Evolutionary conservation across 1,139 yeast genomes (phyloP), one percentile per base, ranked within the genome.

Genomic region (Kazachstania sp.): DNA sequence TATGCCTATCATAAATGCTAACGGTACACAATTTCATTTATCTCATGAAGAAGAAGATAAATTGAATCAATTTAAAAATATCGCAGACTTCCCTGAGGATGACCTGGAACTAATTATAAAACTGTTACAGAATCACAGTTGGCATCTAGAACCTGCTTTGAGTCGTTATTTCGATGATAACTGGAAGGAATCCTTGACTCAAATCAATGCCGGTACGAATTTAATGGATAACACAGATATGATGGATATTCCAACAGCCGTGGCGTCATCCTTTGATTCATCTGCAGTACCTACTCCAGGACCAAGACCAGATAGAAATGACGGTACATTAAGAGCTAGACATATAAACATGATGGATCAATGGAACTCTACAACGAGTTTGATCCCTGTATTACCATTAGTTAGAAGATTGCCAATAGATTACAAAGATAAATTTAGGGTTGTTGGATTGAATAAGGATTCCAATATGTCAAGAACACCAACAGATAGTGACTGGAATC

Each of bases 161-260:
- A 63, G 71, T n/a, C 61, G 67, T 36, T 70, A 63, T 49, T 69
- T 67, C 49, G 73, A 70, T 49, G 70, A 68, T 8, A 59, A 62
- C n/a, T 58, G 67, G 67, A 60, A 54, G 37, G 56, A 55, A 19
- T 47, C 50, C 19, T 40, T 67, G 26, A 52, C 52, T 12, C 50
- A 52, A 11, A 19, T 60, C 60, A 6, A 31, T 4, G 43, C 48
- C 4, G 43, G 31, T 28, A 37, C 38, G 4, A 50, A 54, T 3
- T 56, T 46, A 6, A 49, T 54, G 19, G 47, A 35, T 18, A n/a
- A n/a, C n/a, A 6, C 7, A 13, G 31, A 23, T 13, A 37, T 12
- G 8, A 32, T 40, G 37, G 37, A 31, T n/a, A 19, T 32, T 2
- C 43, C 43, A 15, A 40, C 43, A 7, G 37, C 37, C 3, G n/a